Evolutionary conservation across 129 eudicot species (phyloP).

Genomic region (Oenanthe sinensis): DNA sequence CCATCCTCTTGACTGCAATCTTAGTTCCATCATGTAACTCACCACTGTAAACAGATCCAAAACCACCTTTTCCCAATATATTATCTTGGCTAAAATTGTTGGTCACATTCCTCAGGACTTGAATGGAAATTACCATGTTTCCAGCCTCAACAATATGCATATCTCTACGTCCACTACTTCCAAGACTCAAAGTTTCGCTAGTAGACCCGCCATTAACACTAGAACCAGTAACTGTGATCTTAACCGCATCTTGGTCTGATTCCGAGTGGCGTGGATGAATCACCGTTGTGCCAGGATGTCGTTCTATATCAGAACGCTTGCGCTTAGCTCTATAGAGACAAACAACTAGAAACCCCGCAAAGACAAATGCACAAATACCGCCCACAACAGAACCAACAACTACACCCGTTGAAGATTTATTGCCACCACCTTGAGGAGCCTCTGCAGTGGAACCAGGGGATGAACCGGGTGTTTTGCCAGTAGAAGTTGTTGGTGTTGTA

Average conservation of each 20-base stretch:
- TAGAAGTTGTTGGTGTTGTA: constrained; percentile 31
- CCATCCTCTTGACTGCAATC: constrained; percentile 94
- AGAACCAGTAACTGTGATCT: constrained; percentile 59
- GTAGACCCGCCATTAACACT: constrained; percentile 35
- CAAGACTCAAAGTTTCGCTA: constrained; percentile 40
- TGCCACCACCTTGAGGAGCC: constrained; percentile 12
- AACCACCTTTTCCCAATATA: constrained; percentile 85
- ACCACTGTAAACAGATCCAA: constrained; percentile 87
- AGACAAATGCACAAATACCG: constrained; percentile 35
- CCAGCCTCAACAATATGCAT: constrained; percentile 65
- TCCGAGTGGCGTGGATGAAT: constrained; percentile 67
- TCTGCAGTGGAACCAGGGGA: not conserved
- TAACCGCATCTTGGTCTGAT: constrained; percentile 61
- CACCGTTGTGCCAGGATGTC: constrained; percentile 42
- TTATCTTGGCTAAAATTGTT: constrained; percentile 71
- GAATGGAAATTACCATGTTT: constrained; percentile 69
- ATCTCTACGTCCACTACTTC: constrained; percentile 52
- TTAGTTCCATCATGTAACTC: constrained; percentile 89
- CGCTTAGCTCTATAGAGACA: constrained; percentile 41
- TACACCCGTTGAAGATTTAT: constrained; percentile 35
- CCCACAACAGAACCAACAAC: constrained; percentile 65
- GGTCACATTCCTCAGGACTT: constrained; percentile 73
- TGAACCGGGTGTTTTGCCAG: constrained; percentile 21
- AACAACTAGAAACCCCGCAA: constrained; percentile 42
- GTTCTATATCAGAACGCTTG: constrained; percentile 30